Evolutionary conservation across 169 alveolate genomes (phyloP).

Genomic region (Plasmodium fragile): DNA sequence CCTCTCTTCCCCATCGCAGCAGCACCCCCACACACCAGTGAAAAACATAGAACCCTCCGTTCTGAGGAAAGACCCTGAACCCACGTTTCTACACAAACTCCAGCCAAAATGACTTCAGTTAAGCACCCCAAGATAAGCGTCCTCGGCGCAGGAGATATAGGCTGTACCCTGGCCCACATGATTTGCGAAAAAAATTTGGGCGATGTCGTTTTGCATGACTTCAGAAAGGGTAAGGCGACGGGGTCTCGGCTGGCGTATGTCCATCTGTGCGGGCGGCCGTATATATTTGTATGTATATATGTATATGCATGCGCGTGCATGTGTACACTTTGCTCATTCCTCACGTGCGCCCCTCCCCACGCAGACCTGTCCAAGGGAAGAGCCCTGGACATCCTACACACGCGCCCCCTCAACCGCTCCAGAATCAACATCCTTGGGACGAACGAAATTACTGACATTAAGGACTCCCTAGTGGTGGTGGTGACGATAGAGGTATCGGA

Average conservation of each 20-base stretch:
- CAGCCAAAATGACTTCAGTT: conserved; percentile 63
- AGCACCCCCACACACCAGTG: neutral
- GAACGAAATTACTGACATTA: conserved; percentile 82
- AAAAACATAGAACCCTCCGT: neutral
- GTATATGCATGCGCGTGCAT: no score
- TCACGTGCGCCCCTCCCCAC: conserved; percentile 80
- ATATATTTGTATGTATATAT: no score
- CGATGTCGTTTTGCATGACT: conserved; percentile 85
- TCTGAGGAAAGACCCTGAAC: neutral
- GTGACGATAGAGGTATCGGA: conserved; percentile 83
- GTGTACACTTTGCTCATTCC: neutral
- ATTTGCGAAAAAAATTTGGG: conserved; percentile 83
- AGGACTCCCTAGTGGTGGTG: conserved; percentile 83
- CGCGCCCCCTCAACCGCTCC: conserved; percentile 80
- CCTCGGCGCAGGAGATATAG: conserved; percentile 87
- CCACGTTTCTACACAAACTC: neutral
- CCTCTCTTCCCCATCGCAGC: neutral
- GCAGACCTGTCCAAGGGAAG: conserved; percentile 83
- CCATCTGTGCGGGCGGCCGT: no score
- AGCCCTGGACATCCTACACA: conserved; percentile 86
- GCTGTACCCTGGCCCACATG: conserved; percentile 83
- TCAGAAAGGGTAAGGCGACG: conserved; percentile 76
- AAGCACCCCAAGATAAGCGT: conserved; percentile 84
- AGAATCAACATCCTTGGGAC: conserved; percentile 82
- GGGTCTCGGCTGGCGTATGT: no score